Evolutionary conservation across 768 basidiomycete genomes (phyloP), one percentile per base, ranked within the genome.

Genomic region (Kwoniella sp.): DNA sequence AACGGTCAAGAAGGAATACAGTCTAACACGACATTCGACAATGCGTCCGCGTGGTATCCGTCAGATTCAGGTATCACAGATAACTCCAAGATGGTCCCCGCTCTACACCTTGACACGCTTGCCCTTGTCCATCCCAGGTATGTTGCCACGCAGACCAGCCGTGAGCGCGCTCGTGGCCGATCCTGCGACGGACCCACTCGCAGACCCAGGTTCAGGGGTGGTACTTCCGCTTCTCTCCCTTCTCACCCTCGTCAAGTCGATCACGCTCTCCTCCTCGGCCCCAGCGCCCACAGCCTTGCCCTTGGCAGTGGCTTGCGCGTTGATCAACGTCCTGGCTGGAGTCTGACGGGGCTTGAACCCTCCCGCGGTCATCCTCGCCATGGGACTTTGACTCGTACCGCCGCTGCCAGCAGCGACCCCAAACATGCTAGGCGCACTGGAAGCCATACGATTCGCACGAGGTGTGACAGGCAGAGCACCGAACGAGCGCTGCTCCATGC

Each of bases 321-420:
- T 54, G 27, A 46, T 56, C 23, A 44, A 12, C 11, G 26, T 39
- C 25, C 59, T 49, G 25, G 54, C 58, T 10, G 58, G 58, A 32
- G 58, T 60, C 46, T 57, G 54, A 22, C 49, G 27, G 19, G 54
- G 54, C 36, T 53, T 57, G 42, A 56, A 56, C 28, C 54, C 57
- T 7, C 57, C 57, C 19, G 52, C 57, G 25, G 40, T 59, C 57
- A 69, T 69, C 44, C 52, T 54, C 15, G 63, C 64, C 40, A 69
- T 60, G 15, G 57, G 57, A 50, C 49, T 55, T 17, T 53, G 55
- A 6, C 46, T 50, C 12, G 33, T 38, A 9, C 4, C 38, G 19
- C 32, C 41, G 22, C 12, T 33, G 20, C 47, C 28, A 29, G 48
- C 38, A 15, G 36, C 22, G 11, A 41, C 28, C 17, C 47, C 51